Conservation (phyloP, 2,329 filamentous ascomycete genomes). For the Fusarium oxysporum region DNA sequence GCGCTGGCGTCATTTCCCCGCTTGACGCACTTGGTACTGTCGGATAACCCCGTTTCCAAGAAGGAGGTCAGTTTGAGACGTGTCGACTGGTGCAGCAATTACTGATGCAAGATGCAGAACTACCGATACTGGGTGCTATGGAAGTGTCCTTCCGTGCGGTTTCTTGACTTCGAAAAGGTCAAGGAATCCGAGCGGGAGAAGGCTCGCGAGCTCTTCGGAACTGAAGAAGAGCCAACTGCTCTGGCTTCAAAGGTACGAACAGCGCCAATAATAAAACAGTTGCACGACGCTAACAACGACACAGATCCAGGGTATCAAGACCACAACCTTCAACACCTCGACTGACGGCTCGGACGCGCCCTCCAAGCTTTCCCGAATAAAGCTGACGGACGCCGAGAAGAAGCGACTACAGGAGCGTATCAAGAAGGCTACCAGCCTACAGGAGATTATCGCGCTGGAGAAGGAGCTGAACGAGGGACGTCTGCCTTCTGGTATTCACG, state of each 20-base stretch:
- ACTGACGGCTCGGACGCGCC: conserved; percentile 58
- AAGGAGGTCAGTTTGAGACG: conserved; percentile 80
- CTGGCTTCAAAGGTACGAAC: conserved; percentile 75
- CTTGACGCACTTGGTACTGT: conserved; percentile 82
- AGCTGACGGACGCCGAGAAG: conserved; percentile 89
- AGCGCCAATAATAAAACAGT: background rate
- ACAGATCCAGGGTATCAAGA: conserved; percentile 86
- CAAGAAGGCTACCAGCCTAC: conserved; percentile 85
- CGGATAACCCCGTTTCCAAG: conserved; percentile 90
- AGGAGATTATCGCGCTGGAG: conserved; percentile 90
- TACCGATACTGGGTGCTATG: conserved; percentile 94
- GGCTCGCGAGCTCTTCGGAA: conserved; percentile 86
- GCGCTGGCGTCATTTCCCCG: conserved; percentile 75
- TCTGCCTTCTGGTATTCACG: conserved; percentile 76
- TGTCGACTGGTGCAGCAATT: background rate
- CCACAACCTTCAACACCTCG: conserved; percentile 73
- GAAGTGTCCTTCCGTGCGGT: conserved; percentile 85
- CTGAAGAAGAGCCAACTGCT: conserved; percentile 78
- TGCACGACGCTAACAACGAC: conserved; percentile 17
- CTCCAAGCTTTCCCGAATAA: conserved; percentile 79
- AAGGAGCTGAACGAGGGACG: conserved; percentile 91
- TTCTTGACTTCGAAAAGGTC: conserved; percentile 93
- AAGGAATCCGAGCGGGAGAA: conserved; percentile 84
- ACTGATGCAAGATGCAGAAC: conserved; percentile 65
- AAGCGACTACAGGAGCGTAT: conserved; percentile 88